Base-by-base conservation (phyloP, 768 basidiomycete species). In the Tricholoma terreum region DNA sequence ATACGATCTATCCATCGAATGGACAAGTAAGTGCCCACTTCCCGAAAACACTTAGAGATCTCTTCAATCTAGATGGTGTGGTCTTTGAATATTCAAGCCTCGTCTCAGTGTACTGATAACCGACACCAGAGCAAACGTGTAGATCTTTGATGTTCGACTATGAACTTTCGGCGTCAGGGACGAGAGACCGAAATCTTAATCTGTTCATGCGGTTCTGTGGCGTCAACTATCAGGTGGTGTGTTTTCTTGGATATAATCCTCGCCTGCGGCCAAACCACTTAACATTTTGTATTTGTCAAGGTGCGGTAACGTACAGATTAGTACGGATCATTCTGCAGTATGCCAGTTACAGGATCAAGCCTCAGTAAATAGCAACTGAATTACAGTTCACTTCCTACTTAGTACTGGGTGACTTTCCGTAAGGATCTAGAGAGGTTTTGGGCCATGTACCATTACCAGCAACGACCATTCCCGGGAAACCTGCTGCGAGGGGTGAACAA, bases 161-260 rank as follows among this genome's bases (percentile, higher is more conserved):
- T 60, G 70, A 65, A 45, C 58, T 78, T 11, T 62, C 65, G 9
- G 61, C 75, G 6, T 72, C 74, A 0, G 76, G 76, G 11, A 69
- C 70, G 21, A 70, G 76, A 48, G 78, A 80, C 33, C 65, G 67
- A n/a, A 84, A 84, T 59, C 65, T 84, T 57, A 86, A 85, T 60
- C 65, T 68, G 30, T 76, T 86, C 65, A 80, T 85, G 75, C 80
- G 78, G 53, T 81, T 82, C 65, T 80, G 77, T 57, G 83, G 83
- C 5, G 75, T 84, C n/a, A 70, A 73, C 59, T 84, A 83, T 63
- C 81, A 81, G 69, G 74, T 82, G 79, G 84, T 84, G 67, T 70
- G 73, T 55, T 53, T 55, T 55, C n/a, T 48, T 33, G 31, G 38
- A 50, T 58, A 30, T 4, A 40, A n/a, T 11, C 17, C 30, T 36